phyloP scores from a whole-genome alignment of 73 alveolate species.

The Breviolum minutum region DNA sequence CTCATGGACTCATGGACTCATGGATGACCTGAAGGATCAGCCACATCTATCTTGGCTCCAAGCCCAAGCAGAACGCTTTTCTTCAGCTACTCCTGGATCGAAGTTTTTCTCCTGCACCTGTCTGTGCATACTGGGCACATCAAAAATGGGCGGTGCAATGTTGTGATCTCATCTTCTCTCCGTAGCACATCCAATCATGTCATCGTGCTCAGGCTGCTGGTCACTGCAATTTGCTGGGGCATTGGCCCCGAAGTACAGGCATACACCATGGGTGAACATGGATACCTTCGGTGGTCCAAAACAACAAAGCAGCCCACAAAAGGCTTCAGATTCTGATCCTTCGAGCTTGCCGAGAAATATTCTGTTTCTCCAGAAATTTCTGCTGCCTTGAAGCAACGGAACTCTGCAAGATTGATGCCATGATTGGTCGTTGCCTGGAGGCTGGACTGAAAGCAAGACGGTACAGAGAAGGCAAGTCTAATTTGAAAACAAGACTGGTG shows the following conservation, averaged over 20 bases:
- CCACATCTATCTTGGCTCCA: background rate
- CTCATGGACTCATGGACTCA: too few relatives aligned
- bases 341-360: background rate
- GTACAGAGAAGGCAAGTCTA: background rate
- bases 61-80: conserved; percentile 50
- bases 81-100: conserved; percentile 49
- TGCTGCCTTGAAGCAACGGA: conserved; percentile 88
- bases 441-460: background rate
- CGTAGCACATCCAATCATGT: background rate
- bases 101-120: conserved; percentile 38
- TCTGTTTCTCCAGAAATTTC: background rate
- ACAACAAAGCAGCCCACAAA: background rate
- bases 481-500: too few relatives aligned
- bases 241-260: conserved; percentile 85
- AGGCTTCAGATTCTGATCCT: background rate
- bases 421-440: conserved; percentile 59
- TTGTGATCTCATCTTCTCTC: background rate
- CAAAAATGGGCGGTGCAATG: too few relatives aligned
- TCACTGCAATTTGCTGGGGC: background rate
- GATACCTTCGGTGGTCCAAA: conserved; percentile 53
- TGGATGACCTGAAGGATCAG: too few relatives aligned
- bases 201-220: background rate
- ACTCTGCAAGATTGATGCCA: conserved; percentile 70
- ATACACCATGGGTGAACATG: conserved; percentile 84
- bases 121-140: background rate